Evolutionary conservation across 2,329 filamentous ascomycete species (phyloP), one percentile per base, ranked within the genome.

Genomic region (Knufia fluminis): DNA sequence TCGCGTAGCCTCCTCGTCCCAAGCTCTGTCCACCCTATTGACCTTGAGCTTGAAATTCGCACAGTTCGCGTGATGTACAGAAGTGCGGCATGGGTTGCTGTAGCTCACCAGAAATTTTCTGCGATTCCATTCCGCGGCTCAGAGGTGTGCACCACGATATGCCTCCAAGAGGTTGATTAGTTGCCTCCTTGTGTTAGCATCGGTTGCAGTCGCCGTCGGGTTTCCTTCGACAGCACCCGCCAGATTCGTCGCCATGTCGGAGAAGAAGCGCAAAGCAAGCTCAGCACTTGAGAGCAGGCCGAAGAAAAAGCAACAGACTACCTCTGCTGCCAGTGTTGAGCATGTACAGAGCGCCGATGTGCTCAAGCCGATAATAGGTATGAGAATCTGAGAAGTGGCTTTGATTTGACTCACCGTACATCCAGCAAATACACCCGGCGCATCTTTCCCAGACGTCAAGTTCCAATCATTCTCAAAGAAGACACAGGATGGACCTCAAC

Each of bases 401-500:
- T n/a, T 19, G 20, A 26, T 14, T 9, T 14, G 14, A 16, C n/a
- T 28, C 2, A 36, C 23, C 28, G 17, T 28, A 46, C 17, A 19
- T 23, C 9, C 43, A 63, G 61, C 59, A 20, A 57, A 52, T n/a
- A 57, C 60, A 4, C 60, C 61, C 8, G 62, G 62, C 12, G 42
- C 59, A 16, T 52, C 31, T 2, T 50, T 64, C 19, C 57, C 61
- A 24, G 39, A 57, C 6, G 26, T 55, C 36, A 33, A 24, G 3
- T 60, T 60, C 47, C 32, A 56, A 9, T 45, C 52, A 8, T 59
- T 52, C 35, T 52, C 49, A 14, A 57, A 56, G 35, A 54, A 54
- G 31, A 52, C 46, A 8, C 12, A 24, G 3, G 50, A 50, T 23
- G 44, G 24, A 20, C 70, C 74, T 36, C 71, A 78, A 49, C 61